These are phyloP conservation scores for Wakefieldia striispora DNA, from an alignment of 768 basidiomycete species.

Conservation along the genomic window DNA sequence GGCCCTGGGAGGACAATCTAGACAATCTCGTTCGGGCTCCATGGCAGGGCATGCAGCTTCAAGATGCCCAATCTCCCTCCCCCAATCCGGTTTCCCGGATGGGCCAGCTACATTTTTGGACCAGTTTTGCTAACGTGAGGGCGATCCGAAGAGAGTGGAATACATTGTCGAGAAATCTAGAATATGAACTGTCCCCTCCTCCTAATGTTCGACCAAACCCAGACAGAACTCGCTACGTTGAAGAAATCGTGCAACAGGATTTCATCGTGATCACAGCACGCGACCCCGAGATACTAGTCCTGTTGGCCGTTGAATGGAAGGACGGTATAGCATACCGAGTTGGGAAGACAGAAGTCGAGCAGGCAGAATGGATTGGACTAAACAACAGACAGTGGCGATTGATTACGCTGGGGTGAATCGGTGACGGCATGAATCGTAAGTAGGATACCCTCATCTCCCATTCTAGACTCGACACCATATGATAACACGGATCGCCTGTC, in stretches of 20 bases:
- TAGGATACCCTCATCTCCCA: too few relatives aligned
- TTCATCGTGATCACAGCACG: background rate
- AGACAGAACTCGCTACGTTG: too few relatives aligned
- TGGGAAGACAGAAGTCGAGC: background rate
- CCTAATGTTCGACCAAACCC: background rate
- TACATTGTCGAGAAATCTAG: background rate
- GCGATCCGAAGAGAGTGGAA: background rate
- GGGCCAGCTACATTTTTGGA: constrained; percentile 18
- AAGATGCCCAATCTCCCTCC: background rate
- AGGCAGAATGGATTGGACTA: background rate
- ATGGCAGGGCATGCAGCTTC: background rate
- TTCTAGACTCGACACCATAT: too few relatives aligned
- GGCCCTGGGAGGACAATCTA: background rate
- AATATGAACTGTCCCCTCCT: background rate
- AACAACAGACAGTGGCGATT: background rate
- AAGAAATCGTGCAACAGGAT: background rate
- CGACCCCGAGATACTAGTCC: background rate
- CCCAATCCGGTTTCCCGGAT: background rate
- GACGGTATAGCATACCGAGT: background rate
- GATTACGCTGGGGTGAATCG: background rate
- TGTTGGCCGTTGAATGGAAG: background rate
- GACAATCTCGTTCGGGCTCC: background rate
- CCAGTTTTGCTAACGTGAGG: constrained; percentile 4
- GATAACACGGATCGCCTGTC: too few relatives aligned
- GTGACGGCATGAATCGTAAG: too few relatives aligned